Conservation (phyloP, 805 yeast species). For the Kluyveromyces siamensis region DNA sequence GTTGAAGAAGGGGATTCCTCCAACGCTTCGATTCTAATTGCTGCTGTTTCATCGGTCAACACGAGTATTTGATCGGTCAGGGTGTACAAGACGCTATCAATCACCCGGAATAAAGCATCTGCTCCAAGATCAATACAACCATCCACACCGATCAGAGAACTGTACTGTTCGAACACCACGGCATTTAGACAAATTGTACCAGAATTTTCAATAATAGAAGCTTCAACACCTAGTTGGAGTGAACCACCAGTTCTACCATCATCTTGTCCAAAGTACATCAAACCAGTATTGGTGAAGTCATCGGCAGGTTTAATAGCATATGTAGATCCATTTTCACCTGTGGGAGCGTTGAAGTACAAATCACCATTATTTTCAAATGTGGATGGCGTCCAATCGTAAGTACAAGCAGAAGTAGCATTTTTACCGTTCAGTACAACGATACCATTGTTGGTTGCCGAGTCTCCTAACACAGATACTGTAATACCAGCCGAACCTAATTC, state of each 20-base stretch:
- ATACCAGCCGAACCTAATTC: conserved; percentile 4
- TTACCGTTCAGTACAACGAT: conserved; percentile 7
- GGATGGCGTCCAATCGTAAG: conserved; percentile 5
- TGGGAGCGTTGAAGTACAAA: conserved; percentile 6
- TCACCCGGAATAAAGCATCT: conserved; percentile 4
- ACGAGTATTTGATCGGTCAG: conserved; percentile 8
- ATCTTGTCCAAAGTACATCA: conserved; percentile 7
- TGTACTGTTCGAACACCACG: conserved; percentile 1
- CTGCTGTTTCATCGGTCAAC: conserved; percentile 6
- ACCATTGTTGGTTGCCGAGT: conserved; percentile 7
- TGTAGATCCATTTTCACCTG: conserved; percentile 3
- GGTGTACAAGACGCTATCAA: conserved; percentile 1
- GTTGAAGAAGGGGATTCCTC: conserved; percentile 2
- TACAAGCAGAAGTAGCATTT: conserved; percentile 6
- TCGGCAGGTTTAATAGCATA: conserved; percentile 4
- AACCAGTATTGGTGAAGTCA: conserved; percentile 7
- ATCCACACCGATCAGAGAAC: conserved; percentile 5
- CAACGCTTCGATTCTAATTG: conserved; percentile 7
- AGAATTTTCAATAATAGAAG: conserved; percentile 5
- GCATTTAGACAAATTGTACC: conserved; percentile 11
- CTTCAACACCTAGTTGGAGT: conserved; percentile 3
- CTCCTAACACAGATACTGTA: conserved; percentile 3
- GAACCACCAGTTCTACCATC: conserved; percentile 3
- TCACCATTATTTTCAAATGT: conserved; percentile 8
- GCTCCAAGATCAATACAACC: conserved; percentile 12